Conservation (phyloP, 306 rosid genomes). For the Lupinus albus region DNA sequence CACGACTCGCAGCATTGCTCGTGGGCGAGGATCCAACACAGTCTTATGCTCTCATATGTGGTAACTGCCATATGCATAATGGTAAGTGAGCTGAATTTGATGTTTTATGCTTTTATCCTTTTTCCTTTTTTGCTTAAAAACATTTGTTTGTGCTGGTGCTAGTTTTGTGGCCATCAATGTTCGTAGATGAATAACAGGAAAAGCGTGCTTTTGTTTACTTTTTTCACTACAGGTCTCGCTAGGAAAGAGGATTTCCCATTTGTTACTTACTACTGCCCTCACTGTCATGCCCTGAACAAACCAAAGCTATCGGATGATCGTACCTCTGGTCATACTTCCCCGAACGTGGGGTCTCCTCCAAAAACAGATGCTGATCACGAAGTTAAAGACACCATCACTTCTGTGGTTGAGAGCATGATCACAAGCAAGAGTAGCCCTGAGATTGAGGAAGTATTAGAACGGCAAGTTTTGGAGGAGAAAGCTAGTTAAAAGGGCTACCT, state of each 20-base stretch:
- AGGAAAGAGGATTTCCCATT: conserved; percentile 88
- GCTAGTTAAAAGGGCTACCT: conserved; percentile 40
- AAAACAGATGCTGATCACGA: conserved; percentile 36
- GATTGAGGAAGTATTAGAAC: conserved; percentile 58
- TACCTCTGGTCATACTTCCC: conserved; percentile 38
- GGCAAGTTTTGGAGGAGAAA: conserved; percentile 39
- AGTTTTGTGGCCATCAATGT: conserved; percentile 8
- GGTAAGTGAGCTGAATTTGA: conserved; percentile 59
- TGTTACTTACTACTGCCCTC: conserved; percentile 92
- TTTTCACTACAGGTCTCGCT: conserved; percentile 76
- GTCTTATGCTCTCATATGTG: conserved; percentile 94
- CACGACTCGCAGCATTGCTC: conserved; percentile 90
- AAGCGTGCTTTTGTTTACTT: conserved; percentile 15
- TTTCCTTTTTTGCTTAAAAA: conserved; percentile 22
- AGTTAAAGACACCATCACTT: conserved; percentile 33
- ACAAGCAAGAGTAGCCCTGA: conserved; percentile 47
- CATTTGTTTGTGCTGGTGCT: conserved; percentile 9
- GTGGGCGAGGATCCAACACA: conserved; percentile 98
- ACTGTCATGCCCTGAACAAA: conserved; percentile 78
- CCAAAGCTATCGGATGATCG: conserved; percentile 61
- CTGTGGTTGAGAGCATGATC: conserved; percentile 55
- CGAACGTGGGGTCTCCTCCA: conserved; percentile 47
- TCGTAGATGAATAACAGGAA: conserved; percentile 13
- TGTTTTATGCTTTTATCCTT: conserved; percentile 11
- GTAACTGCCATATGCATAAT: conserved; percentile 96